Percentiles rank a stretch among this genome's conserved stretches.
Evolutionary conservation across 768 basidiomycete genomes (phyloP).

Genomic region (Tephrocybe sp.): DNA sequence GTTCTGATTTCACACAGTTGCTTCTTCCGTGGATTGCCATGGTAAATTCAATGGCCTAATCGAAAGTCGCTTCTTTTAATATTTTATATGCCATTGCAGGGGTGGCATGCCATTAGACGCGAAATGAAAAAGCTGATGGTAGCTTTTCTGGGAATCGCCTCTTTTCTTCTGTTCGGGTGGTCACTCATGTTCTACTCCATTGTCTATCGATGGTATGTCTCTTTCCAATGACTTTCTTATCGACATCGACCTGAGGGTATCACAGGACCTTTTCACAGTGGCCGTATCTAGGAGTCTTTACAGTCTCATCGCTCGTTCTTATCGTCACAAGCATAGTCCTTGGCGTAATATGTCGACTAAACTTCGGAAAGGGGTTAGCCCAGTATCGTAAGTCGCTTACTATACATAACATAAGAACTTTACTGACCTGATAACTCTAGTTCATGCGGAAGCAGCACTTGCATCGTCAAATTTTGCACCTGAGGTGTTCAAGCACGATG

Average conservation of each 20-base stretch:
- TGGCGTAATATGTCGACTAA: conserved; percentile 45
- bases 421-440: conserved; percentile 21
- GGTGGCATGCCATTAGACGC: conserved; percentile 49
- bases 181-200: conserved; percentile 44
- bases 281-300: conserved; percentile 48
- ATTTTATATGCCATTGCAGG: conserved; percentile 28
- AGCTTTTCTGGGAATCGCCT: conserved; percentile 39
- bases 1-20: conserved; percentile 13
- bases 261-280: conserved; percentile 44
- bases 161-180: conserved; percentile 36
- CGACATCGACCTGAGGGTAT: not conserved
- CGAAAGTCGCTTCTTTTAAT: not conserved
- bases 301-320: conserved; percentile 40
- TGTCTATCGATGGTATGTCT: conserved; percentile 40
- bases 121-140: conserved; percentile 42
- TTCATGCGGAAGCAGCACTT: conserved; percentile 37
- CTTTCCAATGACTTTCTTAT: not conserved
- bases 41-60: conserved; percentile 24
- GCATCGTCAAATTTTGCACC: conserved; percentile 35
- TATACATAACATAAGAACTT: not conserved
- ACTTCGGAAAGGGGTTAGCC: conserved; percentile 53
- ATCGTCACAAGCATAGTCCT: conserved; percentile 40
- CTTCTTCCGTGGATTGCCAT: conserved; percentile 52
- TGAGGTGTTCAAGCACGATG: conserved; percentile 35
- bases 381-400: conserved; percentile 46